A percentile compares a stretch with the other conserved stretches of the same genome.
These are phyloP conservation scores for Babesia caballi DNA, from an alignment of 169 alveolate species.

Conservation along the genomic window DNA sequence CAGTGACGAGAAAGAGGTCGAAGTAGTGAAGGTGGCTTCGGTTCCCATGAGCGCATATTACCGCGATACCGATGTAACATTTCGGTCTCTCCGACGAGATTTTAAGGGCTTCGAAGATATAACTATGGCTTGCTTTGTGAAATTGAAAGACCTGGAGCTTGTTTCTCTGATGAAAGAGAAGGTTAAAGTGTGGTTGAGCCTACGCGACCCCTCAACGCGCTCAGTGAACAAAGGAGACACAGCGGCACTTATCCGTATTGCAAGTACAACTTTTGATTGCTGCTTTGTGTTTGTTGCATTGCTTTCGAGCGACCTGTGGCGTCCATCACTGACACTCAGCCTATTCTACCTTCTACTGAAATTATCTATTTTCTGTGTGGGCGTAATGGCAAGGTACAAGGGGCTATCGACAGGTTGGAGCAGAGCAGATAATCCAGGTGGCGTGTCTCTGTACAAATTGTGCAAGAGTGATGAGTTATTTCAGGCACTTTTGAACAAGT, in stretches of 20 bases:
- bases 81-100: not conserved
- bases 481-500: not conserved
- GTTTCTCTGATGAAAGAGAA: constrained; percentile 1
- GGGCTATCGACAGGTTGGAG: not conserved
- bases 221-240: too few species aligned
- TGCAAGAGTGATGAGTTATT: not conserved
- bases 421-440: too few species aligned
- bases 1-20: not conserved
- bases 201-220: not conserved
- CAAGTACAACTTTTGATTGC: not conserved
- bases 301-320: not conserved
- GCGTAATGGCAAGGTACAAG: not conserved
- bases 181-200: constrained; percentile 11
- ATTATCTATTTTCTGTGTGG: not conserved
- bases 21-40: constrained; percentile 11
- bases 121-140: not conserved
- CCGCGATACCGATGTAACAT: not conserved
- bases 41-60: not conserved
- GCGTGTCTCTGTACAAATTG: not conserved
- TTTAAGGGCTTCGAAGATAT: constrained; percentile 11
- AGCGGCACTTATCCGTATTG: too few species aligned
- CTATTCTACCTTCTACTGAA: not conserved
- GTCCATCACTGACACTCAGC: not conserved
- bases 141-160: constrained; percentile 3
- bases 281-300: not conserved